These are phyloP conservation scores for Castanea mollissima DNA, from an alignment of 306 rosid species.

Conservation along the genomic window DNA sequence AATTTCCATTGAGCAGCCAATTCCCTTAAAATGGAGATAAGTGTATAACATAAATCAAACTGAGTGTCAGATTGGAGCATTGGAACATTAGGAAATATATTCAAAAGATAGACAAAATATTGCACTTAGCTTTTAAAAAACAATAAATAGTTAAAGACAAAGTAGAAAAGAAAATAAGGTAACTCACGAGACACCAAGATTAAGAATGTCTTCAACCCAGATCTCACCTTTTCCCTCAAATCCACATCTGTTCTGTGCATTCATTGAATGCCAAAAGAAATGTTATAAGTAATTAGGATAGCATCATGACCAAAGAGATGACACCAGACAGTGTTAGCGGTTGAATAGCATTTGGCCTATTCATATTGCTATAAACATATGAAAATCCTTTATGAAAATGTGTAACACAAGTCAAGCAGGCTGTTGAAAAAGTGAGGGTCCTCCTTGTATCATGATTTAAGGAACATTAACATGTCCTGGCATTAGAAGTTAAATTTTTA, in stretches of 20 bases:
- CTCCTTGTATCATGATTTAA: background rate
- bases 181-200: constrained; percentile 94
- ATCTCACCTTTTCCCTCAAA: constrained; percentile 88
- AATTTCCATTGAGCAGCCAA: background rate
- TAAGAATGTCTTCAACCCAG: constrained; percentile 90
- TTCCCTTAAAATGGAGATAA: background rate
- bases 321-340: constrained; percentile 8
- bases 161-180: constrained; percentile 6
- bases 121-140: background rate
- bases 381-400: background rate
- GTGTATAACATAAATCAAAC: background rate
- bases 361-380: background rate
- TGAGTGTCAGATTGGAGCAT: background rate
- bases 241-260: constrained; percentile 91
- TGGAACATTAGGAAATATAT: background rate
- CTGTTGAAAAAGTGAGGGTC: background rate
- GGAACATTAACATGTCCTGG: background rate
- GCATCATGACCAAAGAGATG: constrained; percentile 9
- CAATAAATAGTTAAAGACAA: background rate
- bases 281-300: constrained; percentile 13
- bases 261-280: constrained; percentile 17
- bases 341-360: background rate
- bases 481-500: background rate
- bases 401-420: background rate
- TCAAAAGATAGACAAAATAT: background rate